Evolutionary conservation across 768 basidiomycete genomes (phyloP).

Genomic region (Auricularia heimuer): DNA sequence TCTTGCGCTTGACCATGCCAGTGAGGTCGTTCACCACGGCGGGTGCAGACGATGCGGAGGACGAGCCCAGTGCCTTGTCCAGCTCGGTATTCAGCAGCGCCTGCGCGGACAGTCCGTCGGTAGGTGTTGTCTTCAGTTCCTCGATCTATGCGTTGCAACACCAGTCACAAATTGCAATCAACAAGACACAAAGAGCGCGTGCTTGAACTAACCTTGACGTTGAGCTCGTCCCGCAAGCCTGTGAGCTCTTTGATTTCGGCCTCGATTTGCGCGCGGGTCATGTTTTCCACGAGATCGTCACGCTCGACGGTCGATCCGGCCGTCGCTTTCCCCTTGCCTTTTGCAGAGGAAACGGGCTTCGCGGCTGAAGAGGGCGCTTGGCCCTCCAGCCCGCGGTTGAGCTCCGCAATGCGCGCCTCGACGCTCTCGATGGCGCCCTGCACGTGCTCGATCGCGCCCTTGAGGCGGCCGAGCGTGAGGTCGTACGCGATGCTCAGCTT

Average conservation of each 20-base stretch:
- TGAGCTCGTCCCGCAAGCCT: slow-evolving; percentile 70
- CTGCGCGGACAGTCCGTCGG: slow-evolving; percentile 52
- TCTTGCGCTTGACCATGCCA: slow-evolving; percentile 81
- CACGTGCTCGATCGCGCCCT: slow-evolving; percentile 74
- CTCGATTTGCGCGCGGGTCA: slow-evolving; percentile 67
- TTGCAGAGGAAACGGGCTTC: slow-evolving; percentile 24
- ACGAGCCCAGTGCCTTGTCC: slow-evolving; percentile 51
- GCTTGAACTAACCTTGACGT: slow-evolving; percentile 52
- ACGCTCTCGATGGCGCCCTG: slow-evolving; percentile 75
- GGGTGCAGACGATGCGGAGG: slow-evolving; percentile 23
- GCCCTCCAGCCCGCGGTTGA: slow-evolving; percentile 37
- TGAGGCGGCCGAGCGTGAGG: slow-evolving; percentile 73
- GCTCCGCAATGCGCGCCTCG: slow-evolving; percentile 52
- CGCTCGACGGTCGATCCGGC: slow-evolving; percentile 27
- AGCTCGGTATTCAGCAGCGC: slow-evolving; percentile 61
- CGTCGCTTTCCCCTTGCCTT: slow-evolving; percentile 68
- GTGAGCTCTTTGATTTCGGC: slow-evolving; percentile 70
- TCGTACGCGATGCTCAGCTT: slow-evolving; percentile 91
- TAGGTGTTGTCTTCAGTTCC: slow-evolving; percentile 76
- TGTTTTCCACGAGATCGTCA: slow-evolving; percentile 49
- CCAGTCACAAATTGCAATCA: no score
- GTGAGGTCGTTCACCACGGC: slow-evolving; percentile 72
- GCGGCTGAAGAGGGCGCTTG: slow-evolving; percentile 23
- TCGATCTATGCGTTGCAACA: slow-evolving; percentile 52
- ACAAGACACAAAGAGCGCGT: no score